Evolutionary conservation across 78 protist species (phyloP), one percentile per base, ranked within the genome.

Genomic region (Chrysochromulina parva): DNA sequence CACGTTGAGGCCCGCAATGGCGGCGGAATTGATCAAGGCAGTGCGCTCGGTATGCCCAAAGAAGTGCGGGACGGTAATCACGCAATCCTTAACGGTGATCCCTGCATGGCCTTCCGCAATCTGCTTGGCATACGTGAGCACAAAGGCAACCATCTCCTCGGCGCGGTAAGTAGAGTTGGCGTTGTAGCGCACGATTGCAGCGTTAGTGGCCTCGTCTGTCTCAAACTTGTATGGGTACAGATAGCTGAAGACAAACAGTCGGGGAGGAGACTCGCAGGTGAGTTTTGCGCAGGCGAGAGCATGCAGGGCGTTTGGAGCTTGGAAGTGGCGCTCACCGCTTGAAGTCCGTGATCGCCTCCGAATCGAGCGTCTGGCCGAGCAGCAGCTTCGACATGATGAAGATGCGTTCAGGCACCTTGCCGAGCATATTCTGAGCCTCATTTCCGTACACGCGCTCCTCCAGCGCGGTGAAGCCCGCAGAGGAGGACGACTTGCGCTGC

Each of bases 1-100:
- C 24, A 88, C 90, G 20, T 88, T 88, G 54, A 88, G 66, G 59
- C 82, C 82, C 26, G 90, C 90, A 26, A 88, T 20, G 38, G 86
- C 69, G 80, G 90, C 90, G 48, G 88, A 2, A 50, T 69, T 3
- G 53, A 88, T 38, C 48, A 80, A 0, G 2, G 91, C 84, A 19
- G 0, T 1, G 52, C 91, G 50, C 55, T 89, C 67, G 76, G 28
- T 5, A 4, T 52, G 24, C 19, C 7, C 9, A 13, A 9, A 52
- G 55, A 4, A 89, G 19, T 71, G 50, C 38, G 62, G 82, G 26
- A 89, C 17, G 48, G 74, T 65, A 28, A 87, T 20, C 24, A 87
- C 90, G 14, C 26, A 0, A 48, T 87, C 90, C 50, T 22, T 58
- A 38, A 87, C 48, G 7, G 60, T 6, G 19, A 28, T 0, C 14